Conservation (phyloP, 2,329 filamentous ascomycete genomes). For the Cladorrhinum sp. region DNA sequence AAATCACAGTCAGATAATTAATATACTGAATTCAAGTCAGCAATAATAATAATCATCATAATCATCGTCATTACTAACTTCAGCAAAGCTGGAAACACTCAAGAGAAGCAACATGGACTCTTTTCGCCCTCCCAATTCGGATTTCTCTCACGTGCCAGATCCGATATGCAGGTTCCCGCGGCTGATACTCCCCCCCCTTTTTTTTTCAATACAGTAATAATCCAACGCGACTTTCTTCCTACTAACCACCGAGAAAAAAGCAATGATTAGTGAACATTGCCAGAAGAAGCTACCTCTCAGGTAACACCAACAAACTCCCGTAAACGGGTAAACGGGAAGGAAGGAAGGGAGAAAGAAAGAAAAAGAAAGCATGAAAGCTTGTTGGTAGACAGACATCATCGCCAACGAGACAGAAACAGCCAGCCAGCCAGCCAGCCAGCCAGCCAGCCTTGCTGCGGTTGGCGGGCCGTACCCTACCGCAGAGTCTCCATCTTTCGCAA, state of each 20-base stretch:
- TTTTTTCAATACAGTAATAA: too few relatives aligned
- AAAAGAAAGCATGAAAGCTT: neutral
- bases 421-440: too few relatives aligned
- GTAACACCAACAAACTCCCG: neutral
- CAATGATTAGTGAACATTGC: neutral
- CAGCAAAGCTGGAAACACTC: too few relatives aligned
- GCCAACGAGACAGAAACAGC: too few relatives aligned
- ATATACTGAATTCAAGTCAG: too few relatives aligned
- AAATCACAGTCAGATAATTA: too few relatives aligned
- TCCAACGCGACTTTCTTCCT: too few relatives aligned
- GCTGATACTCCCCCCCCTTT: too few relatives aligned
- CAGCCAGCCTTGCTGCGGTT: neutral
- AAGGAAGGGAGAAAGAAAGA: neutral
- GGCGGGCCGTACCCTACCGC: neutral
- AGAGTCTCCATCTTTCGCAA: neutral
- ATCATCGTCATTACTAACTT: too few relatives aligned
- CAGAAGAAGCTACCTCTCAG: neutral
- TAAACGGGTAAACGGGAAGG: neutral
- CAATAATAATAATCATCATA: too few relatives aligned
- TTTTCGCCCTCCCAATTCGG: neutral
- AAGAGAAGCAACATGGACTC: too few relatives aligned
- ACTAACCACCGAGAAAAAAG: too few relatives aligned
- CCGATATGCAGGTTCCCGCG: neutral
- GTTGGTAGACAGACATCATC: neutral
- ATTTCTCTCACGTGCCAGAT: neutral